Evolutionary conservation across 495 filamentous ascomycete genomes (phyloP), one percentile per base, ranked within the genome.

Genomic region (Cladorrhinum samala): DNA sequence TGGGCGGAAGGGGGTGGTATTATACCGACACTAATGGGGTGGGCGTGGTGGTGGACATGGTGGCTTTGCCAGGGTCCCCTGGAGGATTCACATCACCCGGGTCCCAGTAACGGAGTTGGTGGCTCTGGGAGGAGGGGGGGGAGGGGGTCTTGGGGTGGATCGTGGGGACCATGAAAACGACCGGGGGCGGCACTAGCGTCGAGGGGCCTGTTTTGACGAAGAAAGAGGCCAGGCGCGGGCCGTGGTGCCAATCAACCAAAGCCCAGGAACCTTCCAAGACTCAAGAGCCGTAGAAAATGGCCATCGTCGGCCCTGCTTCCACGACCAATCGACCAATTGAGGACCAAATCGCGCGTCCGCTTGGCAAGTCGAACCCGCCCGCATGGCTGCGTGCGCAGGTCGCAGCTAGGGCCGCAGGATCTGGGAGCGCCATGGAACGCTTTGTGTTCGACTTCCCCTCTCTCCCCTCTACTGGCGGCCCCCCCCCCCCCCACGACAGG

Each of bases 321-420:
- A 47, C 21, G 23, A 16, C 20, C 24, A 41, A 41, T 14, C 39
- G n/a, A 14, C 39, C 39, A 41, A 18, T 41, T 4, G n/a, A 24
- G 13, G 14, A 23, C 20, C 42, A 45, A n/a, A 45, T 45, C 42
- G 42, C 19, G 8, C 42, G n/a, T n/a, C n/a, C n/a, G n/a, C 23
- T 45, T 23, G 4, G 14, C 11, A 19, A 21, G n/a, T 2, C 14
- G 45, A 33, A 47, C 45, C 45, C 52, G 51, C 59, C 53, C 45
- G 51, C 16, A 52, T 23, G 30, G 45, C 57, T 39, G 57, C 49
- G 50, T 39, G 43, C 41, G 44, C 13, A 18, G 61, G 63, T 40
- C 63, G 63, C 63, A 66, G 60, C 36, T 63, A 57, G 45, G 63
- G 63, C 56, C 63, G 63, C 63, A 66, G 60, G 49, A 49, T 24